Percentiles rank a stretch among this genome's conserved stretches.
These are phyloP conservation scores for Fusarium nelsonii DNA, from an alignment of 2,329 filamentous ascomycete genomes.

Conservation along the genomic window DNA sequence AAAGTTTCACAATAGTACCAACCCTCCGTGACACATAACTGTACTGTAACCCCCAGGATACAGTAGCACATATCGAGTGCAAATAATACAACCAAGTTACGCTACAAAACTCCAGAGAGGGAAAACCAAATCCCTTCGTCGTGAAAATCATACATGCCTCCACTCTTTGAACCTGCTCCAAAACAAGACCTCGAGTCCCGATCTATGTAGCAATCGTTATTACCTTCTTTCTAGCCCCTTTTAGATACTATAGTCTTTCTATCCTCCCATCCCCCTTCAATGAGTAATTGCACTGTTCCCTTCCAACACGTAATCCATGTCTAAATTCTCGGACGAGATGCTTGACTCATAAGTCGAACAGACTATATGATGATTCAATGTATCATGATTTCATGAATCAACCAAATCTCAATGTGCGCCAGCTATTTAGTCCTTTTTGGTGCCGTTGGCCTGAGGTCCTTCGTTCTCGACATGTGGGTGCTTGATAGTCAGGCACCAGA, in stretches of 20 bases:
- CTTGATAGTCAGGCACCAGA: slow-evolving; percentile 99
- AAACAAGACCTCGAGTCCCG: slow-evolving; percentile 7
- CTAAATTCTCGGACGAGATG: not conserved
- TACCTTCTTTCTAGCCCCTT: slow-evolving; percentile 9
- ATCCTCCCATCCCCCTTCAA: not conserved
- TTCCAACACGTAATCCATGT: not conserved
- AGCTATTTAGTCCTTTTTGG: slow-evolving; percentile 55
- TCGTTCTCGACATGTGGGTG: slow-evolving; percentile 70
- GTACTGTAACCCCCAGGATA: not conserved
- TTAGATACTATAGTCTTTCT: slow-evolving; percentile 20
- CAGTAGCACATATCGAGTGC: not conserved
- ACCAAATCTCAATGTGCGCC: not conserved
- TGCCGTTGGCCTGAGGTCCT: slow-evolving; percentile 46
- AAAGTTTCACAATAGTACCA: not conserved
- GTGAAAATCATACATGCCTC: slow-evolving; percentile 31
- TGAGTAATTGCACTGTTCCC: slow-evolving; percentile 3
- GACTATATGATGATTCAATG: not conserved
- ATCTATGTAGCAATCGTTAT: slow-evolving; percentile 20
- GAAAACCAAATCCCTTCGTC: slow-evolving; percentile 22
- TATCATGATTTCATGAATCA: not conserved
- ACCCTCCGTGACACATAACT: not conserved
- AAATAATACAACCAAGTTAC: slow-evolving; percentile 14
- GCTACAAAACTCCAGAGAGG: slow-evolving; percentile 31
- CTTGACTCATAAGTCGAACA: not conserved
- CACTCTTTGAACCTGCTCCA: slow-evolving; percentile 4